phyloP scores from a whole-genome alignment of 1,284 basidiomycete genomes.

The Thecaphora thlaspeos region DNA sequence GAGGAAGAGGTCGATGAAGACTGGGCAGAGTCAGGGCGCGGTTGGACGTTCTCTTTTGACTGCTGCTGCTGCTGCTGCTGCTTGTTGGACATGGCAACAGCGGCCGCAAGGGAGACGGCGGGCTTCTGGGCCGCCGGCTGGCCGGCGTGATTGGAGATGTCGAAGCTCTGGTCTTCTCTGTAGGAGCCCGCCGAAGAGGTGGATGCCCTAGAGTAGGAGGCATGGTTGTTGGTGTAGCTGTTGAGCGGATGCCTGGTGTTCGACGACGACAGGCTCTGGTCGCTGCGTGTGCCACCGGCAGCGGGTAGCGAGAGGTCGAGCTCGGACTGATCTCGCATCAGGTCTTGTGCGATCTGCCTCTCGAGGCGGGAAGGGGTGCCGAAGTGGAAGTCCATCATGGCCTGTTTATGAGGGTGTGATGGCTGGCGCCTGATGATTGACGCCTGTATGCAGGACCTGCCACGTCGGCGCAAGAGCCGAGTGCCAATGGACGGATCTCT shows the following conservation, averaged over 20 bases:
- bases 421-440: no score
- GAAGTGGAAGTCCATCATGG: slow-evolving; percentile 36
- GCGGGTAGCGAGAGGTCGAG: slow-evolving; percentile 33
- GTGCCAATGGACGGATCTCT: no score
- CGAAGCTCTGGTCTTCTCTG: slow-evolving; percentile 13
- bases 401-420: no score
- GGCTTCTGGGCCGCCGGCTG: neutral
- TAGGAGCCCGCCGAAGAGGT: slow-evolving; percentile 19
- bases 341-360: slow-evolving; percentile 38
- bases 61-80: neutral
- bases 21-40: neutral
- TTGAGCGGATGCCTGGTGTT: slow-evolving; percentile 18
- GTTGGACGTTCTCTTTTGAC: neutral
- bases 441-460: no score
- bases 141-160: slow-evolving; percentile 15
- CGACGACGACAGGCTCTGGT: slow-evolving; percentile 18
- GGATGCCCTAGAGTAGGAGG: slow-evolving; percentile 31
- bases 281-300: slow-evolving; percentile 13
- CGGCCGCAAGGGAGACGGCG: slow-evolving; percentile 17
- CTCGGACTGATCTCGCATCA: slow-evolving; percentile 33
- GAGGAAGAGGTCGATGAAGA: neutral
- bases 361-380: slow-evolving; percentile 35
- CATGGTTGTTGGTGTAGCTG: slow-evolving; percentile 23
- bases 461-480: no score
- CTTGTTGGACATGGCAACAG: slow-evolving; percentile 12